Conservation (phyloP, 345 rosid genomes). For the Salix dunnii region DNA sequence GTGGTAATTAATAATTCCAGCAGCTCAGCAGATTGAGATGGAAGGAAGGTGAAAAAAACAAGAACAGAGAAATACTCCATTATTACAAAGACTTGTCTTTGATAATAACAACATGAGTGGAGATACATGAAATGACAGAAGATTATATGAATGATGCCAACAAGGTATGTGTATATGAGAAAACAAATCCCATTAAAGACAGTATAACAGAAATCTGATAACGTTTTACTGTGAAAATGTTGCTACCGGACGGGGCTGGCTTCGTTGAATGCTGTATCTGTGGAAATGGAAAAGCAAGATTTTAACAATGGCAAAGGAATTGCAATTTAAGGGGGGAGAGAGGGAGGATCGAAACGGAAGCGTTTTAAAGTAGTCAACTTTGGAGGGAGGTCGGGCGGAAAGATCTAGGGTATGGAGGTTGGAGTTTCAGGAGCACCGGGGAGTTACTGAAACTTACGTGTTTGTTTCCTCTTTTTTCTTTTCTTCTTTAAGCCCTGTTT, state of each 20-base stretch:
- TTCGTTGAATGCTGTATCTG: background rate
- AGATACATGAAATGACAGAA: too few species aligned
- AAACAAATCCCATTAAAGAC: background rate
- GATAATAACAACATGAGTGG: too few species aligned
- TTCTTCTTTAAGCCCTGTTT: too few species aligned
- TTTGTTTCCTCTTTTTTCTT: background rate
- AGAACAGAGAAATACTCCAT: background rate
- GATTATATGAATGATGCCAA: too few species aligned
- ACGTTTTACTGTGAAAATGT: background rate
- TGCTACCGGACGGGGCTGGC: background rate
- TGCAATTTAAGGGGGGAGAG: background rate
- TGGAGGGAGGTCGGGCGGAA: constrained; percentile 17
- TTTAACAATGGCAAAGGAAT: background rate
- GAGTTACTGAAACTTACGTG: background rate
- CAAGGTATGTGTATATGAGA: background rate
- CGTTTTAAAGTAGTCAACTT: background rate
- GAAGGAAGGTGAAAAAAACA: background rate
- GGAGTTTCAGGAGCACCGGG: constrained; percentile 19
- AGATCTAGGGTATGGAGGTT: constrained; percentile 25
- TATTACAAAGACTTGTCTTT: background rate
- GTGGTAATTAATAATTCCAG: background rate
- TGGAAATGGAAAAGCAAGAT: background rate
- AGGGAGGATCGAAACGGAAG: background rate
- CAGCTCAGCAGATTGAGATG: background rate
- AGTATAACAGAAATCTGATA: background rate